These are phyloP conservation scores for Euphorbia celastroides DNA, from an alignment of 441 rosid genomes.

Conservation along the genomic window DNA sequence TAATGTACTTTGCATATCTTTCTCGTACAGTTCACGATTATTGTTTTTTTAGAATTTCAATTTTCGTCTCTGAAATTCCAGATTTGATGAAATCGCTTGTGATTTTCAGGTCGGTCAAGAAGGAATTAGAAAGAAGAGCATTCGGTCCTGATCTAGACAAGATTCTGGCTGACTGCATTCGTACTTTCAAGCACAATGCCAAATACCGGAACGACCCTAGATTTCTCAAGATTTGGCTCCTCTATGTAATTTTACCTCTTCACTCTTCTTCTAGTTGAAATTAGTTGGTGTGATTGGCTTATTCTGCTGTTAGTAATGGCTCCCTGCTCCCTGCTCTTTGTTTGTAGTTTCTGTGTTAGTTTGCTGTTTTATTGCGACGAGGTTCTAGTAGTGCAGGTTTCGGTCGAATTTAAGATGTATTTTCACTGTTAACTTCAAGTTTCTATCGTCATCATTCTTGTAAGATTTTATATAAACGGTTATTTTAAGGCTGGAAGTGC, in stretches of 20 bases:
- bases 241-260: conserved; percentile 51
- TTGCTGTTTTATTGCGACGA: neutral
- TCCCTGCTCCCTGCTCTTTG: neutral
- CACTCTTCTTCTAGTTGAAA: neutral
- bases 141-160: conserved; percentile 33
- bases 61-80: neutral
- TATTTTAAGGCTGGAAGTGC: neutral
- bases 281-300: neutral
- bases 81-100: neutral
- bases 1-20: conserved; percentile 28
- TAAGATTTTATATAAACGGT: neutral
- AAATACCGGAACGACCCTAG: conserved; percentile 65
- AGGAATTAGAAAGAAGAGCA: conserved; percentile 32
- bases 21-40: neutral
- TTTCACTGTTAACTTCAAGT: neutral
- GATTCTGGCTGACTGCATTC: conserved; percentile 46
- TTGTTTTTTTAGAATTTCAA: neutral
- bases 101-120: conserved; percentile 45
- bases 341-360: neutral
- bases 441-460: neutral
- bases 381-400: neutral
- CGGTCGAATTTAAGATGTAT: neutral
- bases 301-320: neutral
- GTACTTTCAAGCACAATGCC: conserved; percentile 42
- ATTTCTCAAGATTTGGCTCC: conserved; percentile 90